Conservation (phyloP, 176 grass and related monocot species). For the Lolium multiflorum region DNA sequence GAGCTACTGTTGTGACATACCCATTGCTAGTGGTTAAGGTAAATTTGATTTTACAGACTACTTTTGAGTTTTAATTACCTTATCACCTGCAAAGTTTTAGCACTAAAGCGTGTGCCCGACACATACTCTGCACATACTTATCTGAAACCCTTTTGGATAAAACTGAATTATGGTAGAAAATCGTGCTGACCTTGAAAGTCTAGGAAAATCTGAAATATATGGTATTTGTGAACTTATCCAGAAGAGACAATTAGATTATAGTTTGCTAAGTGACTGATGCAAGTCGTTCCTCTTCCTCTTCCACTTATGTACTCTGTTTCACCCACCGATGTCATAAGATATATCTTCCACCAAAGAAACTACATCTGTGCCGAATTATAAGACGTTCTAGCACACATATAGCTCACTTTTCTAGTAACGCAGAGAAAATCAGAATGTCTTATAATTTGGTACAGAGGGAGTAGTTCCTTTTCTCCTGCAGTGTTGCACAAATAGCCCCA, state of each 20-base stretch:
- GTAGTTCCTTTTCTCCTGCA: background rate
- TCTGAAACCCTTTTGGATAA: background rate
- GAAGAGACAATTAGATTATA: conserved; percentile 14
- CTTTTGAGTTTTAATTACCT: conserved; percentile 1
- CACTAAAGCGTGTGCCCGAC: background rate
- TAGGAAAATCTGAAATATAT: background rate
- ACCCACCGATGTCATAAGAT: background rate
- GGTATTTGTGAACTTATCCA: conserved; percentile 18
- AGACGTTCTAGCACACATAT: too few species aligned
- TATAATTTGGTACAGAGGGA: too few species aligned
- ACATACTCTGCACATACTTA: conserved; percentile 4
- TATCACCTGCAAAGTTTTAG: conserved; percentile 10
- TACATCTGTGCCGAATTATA: background rate
- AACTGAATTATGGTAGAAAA: background rate
- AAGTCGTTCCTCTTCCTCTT: background rate
- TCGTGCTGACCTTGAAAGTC: background rate
- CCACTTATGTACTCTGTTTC: conserved; percentile 10
- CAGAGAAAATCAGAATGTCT: too few species aligned
- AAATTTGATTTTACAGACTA: conserved; percentile 37
- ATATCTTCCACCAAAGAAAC: background rate
- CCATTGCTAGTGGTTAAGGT: conserved; percentile 98
- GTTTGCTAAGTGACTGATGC: background rate
- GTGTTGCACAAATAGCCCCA: background rate
- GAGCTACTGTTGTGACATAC: conserved; percentile 88
- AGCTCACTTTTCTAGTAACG: too few species aligned